Conservation (phyloP, 805 yeast genomes). For the Monosporozyma aquatica region DNA sequence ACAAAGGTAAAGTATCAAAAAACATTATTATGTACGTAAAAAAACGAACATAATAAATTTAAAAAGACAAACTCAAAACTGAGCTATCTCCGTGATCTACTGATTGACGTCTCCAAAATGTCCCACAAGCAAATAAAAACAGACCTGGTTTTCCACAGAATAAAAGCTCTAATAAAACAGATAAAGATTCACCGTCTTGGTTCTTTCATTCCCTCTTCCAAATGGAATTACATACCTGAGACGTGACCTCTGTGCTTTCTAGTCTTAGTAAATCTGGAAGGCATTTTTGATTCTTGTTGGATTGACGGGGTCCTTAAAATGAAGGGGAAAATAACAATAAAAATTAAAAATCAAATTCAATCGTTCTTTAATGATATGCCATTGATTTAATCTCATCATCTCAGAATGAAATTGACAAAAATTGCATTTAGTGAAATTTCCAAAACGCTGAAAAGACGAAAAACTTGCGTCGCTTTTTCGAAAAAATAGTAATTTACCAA, state of each 20-base stretch:
- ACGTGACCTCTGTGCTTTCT: constrained; percentile 99
- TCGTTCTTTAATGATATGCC: too few relatives aligned
- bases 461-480: constrained; percentile 3
- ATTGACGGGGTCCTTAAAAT: constrained; percentile 5
- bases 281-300: constrained; percentile 49
- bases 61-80: background rate
- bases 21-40: background rate
- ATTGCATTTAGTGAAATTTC: too few relatives aligned
- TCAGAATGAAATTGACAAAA: too few relatives aligned
- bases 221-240: constrained; percentile 68
- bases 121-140: too few relatives aligned
- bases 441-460: too few relatives aligned
- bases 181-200: constrained; percentile 30
- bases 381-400: background rate
- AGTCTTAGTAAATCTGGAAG: constrained; percentile 98
- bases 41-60: background rate
- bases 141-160: too few relatives aligned
- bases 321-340: background rate
- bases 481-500: background rate
- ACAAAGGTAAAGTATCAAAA: background rate
- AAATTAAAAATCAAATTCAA: too few relatives aligned
- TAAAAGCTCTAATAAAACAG: constrained; percentile 1
- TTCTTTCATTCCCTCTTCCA: constrained; percentile 35
- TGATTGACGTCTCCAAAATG: too few relatives aligned
- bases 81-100: too few relatives aligned